Percentiles rank a stretch among this genome's conserved stretches.
Conservation (phyloP, 345 rosid genomes). For the Salix koriyanagi region DNA sequence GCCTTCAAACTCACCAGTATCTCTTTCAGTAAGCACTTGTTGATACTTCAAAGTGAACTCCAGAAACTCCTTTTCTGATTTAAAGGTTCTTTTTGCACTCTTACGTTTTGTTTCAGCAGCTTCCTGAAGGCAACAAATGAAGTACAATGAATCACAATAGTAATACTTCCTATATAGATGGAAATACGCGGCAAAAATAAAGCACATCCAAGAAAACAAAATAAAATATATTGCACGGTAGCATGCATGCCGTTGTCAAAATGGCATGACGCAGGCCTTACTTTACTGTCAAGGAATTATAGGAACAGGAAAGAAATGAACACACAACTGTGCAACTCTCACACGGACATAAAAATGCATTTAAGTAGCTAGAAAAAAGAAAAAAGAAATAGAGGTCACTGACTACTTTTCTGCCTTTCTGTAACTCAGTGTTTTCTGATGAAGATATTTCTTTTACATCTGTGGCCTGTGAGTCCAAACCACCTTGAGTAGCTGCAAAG, state of each 20-base stretch:
- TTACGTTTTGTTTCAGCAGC: conserved; percentile 62
- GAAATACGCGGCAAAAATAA: neutral
- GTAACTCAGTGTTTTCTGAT: conserved; percentile 37
- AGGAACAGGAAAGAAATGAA: neutral
- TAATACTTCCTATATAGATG: neutral
- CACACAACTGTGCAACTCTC: neutral
- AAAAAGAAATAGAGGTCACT: conserved; percentile 20
- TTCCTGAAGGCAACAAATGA: conserved; percentile 44
- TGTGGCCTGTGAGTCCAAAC: conserved; percentile 27
- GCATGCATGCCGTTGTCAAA: too few relatives aligned
- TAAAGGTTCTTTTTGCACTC: conserved; percentile 54
- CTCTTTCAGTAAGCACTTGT: conserved; percentile 86
- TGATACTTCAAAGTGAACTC: conserved; percentile 86
- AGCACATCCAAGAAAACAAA: neutral
- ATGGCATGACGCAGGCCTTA: neutral
- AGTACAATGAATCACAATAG: neutral
- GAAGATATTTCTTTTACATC: conserved; percentile 38
- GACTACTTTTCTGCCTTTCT: conserved; percentile 58
- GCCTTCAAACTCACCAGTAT: conserved; percentile 47
- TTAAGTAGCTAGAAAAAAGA: neutral
- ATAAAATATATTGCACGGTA: neutral
- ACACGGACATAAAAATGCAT: neutral
- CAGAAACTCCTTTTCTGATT: conserved; percentile 77
- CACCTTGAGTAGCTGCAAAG: conserved; percentile 44
- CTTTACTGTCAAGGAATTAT: neutral